Conservation (phyloP, 306 rosid genomes). For the Purshia tridentata region DNA sequence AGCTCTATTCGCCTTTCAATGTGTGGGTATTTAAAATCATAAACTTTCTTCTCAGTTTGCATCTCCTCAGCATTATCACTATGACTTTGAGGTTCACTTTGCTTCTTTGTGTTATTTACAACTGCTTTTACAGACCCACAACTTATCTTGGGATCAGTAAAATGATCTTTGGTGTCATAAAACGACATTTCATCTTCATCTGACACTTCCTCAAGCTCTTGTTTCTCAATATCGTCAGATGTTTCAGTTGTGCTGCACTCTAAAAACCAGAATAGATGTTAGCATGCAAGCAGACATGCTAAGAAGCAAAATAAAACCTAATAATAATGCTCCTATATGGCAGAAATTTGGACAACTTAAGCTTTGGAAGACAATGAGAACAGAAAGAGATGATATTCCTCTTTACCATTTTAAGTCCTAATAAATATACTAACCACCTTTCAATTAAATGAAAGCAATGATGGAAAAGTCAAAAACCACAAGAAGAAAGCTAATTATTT, state of each 20-base stretch:
- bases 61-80: constrained; percentile 41
- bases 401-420: background rate
- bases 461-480: no score
- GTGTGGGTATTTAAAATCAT: constrained; percentile 39
- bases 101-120: constrained; percentile 34
- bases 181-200: constrained; percentile 79
- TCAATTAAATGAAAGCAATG: no score
- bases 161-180: constrained; percentile 68
- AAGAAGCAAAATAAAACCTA: background rate
- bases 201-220: constrained; percentile 82
- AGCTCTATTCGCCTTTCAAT: constrained; percentile 75
- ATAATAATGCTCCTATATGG: background rate
- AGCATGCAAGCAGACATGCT: constrained; percentile 15
- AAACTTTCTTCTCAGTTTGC: constrained; percentile 33
- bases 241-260: constrained; percentile 96
- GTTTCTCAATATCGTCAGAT: constrained; percentile 88
- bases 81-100: constrained; percentile 35
- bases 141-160: constrained; percentile 54
- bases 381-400: background rate
- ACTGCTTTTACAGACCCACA: constrained; percentile 41
- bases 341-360: background rate
- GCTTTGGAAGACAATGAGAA: background rate
- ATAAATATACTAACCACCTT: background rate
- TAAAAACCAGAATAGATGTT: constrained; percentile 35
- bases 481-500: background rate